A percentile compares a stretch with the other conserved stretches of the same genome.
Evolutionary conservation across 2,329 filamentous ascomycete genomes (phyloP).

Genomic region (Clonostachys solani): DNA sequence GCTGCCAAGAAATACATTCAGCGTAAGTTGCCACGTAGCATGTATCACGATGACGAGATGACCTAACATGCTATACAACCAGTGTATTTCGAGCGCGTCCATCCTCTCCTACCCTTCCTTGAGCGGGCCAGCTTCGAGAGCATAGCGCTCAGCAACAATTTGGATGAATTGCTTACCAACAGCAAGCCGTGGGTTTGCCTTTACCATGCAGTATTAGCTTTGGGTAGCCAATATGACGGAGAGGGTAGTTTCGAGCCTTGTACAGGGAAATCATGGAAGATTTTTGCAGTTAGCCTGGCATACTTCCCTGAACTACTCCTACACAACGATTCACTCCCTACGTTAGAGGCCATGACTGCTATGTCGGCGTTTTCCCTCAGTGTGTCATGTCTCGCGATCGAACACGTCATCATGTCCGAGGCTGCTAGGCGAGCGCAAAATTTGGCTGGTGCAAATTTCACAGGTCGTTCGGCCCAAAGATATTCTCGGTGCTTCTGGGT

Average conservation of each 20-base stretch:
- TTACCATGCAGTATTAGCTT: not conserved
- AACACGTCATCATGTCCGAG: not conserved
- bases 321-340: not conserved
- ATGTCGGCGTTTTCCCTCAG: not conserved
- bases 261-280: not conserved
- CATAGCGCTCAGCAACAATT: not conserved
- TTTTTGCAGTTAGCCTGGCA: not conserved
- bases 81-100: not conserved
- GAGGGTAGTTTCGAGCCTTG: not conserved
- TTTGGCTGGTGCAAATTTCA: not conserved
- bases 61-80: too few species aligned
- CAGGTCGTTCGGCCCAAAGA: not conserved
- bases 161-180: not conserved
- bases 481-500: not conserved
- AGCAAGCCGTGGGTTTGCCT: not conserved
- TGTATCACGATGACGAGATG: too few species aligned
- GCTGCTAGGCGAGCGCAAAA: not conserved
- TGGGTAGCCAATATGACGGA: not conserved
- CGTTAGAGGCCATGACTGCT: not conserved
- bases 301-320: not conserved
- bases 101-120: not conserved
- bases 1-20: too few species aligned
- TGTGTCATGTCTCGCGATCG: not conserved
- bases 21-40: too few species aligned
- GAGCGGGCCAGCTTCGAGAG: not conserved